phyloP scores from a whole-genome alignment of 768 basidiomycete genomes.

The Boletus edulis region DNA sequence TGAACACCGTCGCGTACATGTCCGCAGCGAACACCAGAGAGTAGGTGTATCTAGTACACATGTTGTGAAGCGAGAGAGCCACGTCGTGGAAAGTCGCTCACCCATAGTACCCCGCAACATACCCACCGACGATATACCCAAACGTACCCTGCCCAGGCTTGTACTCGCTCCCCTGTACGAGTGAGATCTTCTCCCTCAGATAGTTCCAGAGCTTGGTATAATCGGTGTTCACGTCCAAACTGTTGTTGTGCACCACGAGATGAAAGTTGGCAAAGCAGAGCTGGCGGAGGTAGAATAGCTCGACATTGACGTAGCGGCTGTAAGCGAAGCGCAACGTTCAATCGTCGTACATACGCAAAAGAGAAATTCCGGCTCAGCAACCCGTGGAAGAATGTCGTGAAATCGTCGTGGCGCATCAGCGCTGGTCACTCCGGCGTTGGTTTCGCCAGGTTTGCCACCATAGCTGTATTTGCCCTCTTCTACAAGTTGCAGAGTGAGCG shows the following conservation, averaged over 20 bases:
- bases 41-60: constrained; percentile 55
- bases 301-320: constrained; percentile 78
- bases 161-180: constrained; percentile 54
- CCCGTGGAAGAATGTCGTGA: constrained; percentile 83
- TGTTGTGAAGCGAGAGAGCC: too few relatives aligned
- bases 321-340: neutral
- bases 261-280: constrained; percentile 63
- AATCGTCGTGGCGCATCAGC: constrained; percentile 81
- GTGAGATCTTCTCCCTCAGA: constrained; percentile 58
- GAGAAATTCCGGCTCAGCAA: constrained; percentile 35
- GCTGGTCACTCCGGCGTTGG: constrained; percentile 77
- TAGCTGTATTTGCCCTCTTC: constrained; percentile 59
- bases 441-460: constrained; percentile 92
- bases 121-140: constrained; percentile 74
- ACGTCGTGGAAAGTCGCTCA: constrained; percentile 30
- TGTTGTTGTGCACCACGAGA: constrained; percentile 24
- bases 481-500: constrained; percentile 25
- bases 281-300: constrained; percentile 42
- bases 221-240: too few relatives aligned
- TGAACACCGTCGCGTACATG: constrained; percentile 76
- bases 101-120: constrained; percentile 64
- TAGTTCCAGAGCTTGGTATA: constrained; percentile 76
- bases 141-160: constrained; percentile 60
- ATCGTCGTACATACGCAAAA: neutral
- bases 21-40: constrained; percentile 62